These are phyloP conservation scores for Ilyonectria mors-panacis DNA, from an alignment of 2,329 filamentous ascomycete species.

Conservation along the genomic window DNA sequence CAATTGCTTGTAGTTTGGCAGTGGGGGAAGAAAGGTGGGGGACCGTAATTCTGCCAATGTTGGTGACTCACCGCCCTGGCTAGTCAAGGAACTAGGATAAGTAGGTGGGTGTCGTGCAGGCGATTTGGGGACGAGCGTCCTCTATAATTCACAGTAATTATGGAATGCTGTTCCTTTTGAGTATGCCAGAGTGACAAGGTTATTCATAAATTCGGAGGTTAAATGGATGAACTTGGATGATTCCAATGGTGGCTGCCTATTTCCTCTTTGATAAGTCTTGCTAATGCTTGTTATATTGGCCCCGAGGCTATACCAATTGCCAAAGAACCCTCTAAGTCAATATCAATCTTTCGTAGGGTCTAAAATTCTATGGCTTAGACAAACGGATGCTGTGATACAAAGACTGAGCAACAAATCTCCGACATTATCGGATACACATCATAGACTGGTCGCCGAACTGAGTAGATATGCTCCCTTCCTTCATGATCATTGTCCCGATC, in stretches of 20 bases:
- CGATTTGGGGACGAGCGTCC: not conserved
- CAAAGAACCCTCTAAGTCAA: not conserved
- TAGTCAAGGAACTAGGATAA: slow-evolving; percentile 24
- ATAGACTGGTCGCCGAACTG: slow-evolving; percentile 86
- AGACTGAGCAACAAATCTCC: not conserved
- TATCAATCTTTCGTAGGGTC: not conserved
- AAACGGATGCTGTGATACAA: not conserved
- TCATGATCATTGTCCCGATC: slow-evolving; percentile 81
- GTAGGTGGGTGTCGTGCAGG: not conserved
- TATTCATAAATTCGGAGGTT: not conserved
- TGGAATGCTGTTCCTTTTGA: not conserved
- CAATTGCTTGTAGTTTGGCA: slow-evolving; percentile 38
- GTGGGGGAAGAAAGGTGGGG: slow-evolving; percentile 53
- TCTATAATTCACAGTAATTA: not conserved
- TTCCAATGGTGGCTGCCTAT: too few relatives aligned
- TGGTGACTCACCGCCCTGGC: slow-evolving; percentile 35
- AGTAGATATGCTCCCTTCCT: slow-evolving; percentile 79
- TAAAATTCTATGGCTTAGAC: not conserved
- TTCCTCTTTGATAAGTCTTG: not conserved
- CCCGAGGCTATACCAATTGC: not conserved
- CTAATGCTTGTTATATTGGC: not conserved
- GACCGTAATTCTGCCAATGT: slow-evolving; percentile 50
- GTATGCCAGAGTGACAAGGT: not conserved
- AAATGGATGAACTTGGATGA: not conserved
- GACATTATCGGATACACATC: slow-evolving; percentile 76